These are phyloP conservation scores for Rhizophagus prolifer DNA, from an alignment of 192 early-diverging fungal genomes.

Conservation along the genomic window DNA sequence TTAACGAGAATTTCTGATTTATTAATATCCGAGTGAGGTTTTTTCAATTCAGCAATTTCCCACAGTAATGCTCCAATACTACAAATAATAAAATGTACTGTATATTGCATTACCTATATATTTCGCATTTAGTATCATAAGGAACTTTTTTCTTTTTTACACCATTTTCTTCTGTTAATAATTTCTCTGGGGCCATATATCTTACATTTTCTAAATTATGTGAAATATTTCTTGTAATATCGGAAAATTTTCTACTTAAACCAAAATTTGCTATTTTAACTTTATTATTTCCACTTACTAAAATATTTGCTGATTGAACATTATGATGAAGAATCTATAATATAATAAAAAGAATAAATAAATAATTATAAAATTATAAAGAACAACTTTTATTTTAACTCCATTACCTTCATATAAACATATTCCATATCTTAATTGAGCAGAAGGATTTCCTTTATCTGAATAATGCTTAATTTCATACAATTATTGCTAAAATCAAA, in stretches of 20 bases:
- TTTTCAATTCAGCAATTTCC: constrained; percentile 19
- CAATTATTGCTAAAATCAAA: no score
- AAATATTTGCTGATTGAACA: background rate
- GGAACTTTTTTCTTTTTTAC: background rate
- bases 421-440: constrained; percentile 19
- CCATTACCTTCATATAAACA: constrained; percentile 1
- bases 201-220: constrained; percentile 10
- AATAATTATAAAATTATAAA: no score
- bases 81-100: background rate
- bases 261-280: constrained; percentile 13
- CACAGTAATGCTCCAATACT: constrained; percentile 14
- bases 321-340: constrained; percentile 25
- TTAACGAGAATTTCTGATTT: background rate
- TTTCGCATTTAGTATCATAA: constrained; percentile 6
- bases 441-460: background rate
- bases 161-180: background rate
- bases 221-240: constrained; percentile 7
- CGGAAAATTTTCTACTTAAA: background rate
- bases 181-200: constrained; percentile 17
- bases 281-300: background rate
- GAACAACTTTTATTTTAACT: background rate
- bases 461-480: no score
- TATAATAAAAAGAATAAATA: no score
- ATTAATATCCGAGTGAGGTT: background rate
- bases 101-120: background rate